Conservation (phyloP, 495 filamentous ascomycete genomes). For the Bathelium albidoporum region DNA sequence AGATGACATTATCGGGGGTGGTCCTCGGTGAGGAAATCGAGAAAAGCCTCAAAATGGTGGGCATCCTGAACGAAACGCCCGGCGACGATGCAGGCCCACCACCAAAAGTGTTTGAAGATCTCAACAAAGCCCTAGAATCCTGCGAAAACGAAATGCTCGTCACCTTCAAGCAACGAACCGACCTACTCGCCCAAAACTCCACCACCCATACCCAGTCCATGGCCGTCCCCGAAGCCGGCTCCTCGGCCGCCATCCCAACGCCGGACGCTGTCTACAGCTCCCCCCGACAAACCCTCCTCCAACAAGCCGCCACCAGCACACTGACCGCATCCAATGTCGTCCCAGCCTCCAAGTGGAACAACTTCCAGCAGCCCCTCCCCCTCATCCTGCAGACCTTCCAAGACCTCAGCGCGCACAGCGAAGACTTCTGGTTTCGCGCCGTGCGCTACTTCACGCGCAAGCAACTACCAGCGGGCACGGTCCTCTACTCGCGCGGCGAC, state of each 20-base stretch:
- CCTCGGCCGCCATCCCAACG: constrained; percentile 13
- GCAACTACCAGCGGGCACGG: constrained; percentile 54
- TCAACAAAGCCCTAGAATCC: constrained; percentile 85
- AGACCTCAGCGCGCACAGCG: constrained; percentile 67
- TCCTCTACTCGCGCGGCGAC: constrained; percentile 55
- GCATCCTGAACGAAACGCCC: constrained; percentile 49
- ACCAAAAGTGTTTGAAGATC: constrained; percentile 62
- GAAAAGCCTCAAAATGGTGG: constrained; percentile 66
- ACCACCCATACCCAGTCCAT: constrained; percentile 8
- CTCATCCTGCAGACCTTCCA: constrained; percentile 90
- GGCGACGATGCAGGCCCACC: constrained; percentile 51
- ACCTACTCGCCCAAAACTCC: constrained; percentile 9
- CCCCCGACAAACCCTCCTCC: constrained; percentile 66
- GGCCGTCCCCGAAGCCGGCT: constrained; percentile 1
- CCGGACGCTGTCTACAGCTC: constrained; percentile 54
- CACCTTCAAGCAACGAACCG: constrained; percentile 53
- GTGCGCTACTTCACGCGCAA: constrained; percentile 60
- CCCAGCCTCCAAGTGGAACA: constrained; percentile 56
- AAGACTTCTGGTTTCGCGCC: constrained; percentile 87
- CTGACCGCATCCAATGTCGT: constrained; percentile 34
- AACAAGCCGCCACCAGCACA: constrained; percentile 54
- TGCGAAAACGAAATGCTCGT: constrained; percentile 86
- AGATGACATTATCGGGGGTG: constrained; percentile 72
- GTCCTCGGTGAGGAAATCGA: constrained; percentile 63
- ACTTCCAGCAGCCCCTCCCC: constrained; percentile 78